A percentile compares a stretch with the other conserved stretches of the same genome.
These are phyloP conservation scores for Leccinum ponderosum DNA, from an alignment of 1,284 basidiomycete species.

Conservation along the genomic window DNA sequence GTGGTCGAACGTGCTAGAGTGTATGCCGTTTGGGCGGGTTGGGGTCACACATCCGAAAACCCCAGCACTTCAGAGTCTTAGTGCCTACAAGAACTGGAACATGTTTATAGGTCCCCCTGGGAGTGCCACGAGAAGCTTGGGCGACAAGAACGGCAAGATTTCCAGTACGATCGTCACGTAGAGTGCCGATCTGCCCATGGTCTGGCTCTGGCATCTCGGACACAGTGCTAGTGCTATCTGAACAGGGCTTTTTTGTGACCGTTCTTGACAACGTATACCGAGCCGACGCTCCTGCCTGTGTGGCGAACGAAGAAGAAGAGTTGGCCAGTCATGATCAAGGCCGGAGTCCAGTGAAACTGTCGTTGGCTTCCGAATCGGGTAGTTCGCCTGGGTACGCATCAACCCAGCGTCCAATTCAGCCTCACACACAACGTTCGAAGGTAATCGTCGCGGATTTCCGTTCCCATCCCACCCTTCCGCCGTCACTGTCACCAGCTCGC, in stretches of 20 bases:
- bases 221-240: slow-evolving; percentile 55
- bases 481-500: slow-evolving; percentile 7
- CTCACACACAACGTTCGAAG: slow-evolving; percentile 16
- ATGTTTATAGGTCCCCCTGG: slow-evolving; percentile 99
- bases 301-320: slow-evolving; percentile 92
- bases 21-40: slow-evolving; percentile 75
- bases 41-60: slow-evolving; percentile 99
- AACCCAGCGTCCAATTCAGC: slow-evolving; percentile 14
- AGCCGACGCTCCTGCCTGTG: slow-evolving; percentile 67
- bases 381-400: slow-evolving; percentile 16
- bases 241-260: slow-evolving; percentile 83
- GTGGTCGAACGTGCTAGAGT: slow-evolving; percentile 97
- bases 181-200: slow-evolving; percentile 98
- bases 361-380: slow-evolving; percentile 29
- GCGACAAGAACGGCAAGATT: slow-evolving; percentile 64
- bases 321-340: slow-evolving; percentile 99
- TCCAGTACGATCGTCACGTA: slow-evolving; percentile 99
- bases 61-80: slow-evolving; percentile 88
- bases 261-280: slow-evolving; percentile 92
- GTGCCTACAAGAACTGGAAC: slow-evolving; percentile 92
- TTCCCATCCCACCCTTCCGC: slow-evolving; percentile 15
- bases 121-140: slow-evolving; percentile 76
- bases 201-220: slow-evolving; percentile 76
- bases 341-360: slow-evolving; percentile 33
- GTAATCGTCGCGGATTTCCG: slow-evolving; percentile 32